These are phyloP conservation scores for Myriosclerotinia duriaeana DNA, from an alignment of 2,329 filamentous ascomycete species.

Conservation along the genomic window DNA sequence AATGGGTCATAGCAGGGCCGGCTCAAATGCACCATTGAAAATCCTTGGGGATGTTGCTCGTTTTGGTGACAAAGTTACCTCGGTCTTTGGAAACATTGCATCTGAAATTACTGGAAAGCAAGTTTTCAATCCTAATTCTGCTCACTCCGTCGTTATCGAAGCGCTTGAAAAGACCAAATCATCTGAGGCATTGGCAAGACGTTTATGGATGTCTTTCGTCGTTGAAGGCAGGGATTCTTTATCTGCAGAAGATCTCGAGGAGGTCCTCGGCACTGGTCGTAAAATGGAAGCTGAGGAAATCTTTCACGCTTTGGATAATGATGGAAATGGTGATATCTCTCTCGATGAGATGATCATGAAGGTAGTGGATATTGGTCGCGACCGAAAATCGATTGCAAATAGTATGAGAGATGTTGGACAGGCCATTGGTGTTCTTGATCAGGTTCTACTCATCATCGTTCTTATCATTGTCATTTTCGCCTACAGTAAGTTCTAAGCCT, in stretches of 20 bases:
- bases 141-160: conserved; percentile 85
- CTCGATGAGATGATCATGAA: conserved; percentile 84
- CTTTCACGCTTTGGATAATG: conserved; percentile 77
- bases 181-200: conserved; percentile 87
- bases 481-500: conserved; percentile 58
- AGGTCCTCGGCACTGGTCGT: conserved; percentile 78
- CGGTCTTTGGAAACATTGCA: conserved; percentile 87
- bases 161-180: conserved; percentile 81
- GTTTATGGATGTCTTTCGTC: conserved; percentile 98
- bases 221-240: conserved; percentile 82
- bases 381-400: conserved; percentile 82
- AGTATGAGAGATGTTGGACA: conserved; percentile 98
- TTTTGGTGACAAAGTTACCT: conserved; percentile 89
- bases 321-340: conserved; percentile 90
- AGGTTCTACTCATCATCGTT: conserved; percentile 78
- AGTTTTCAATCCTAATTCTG: conserved; percentile 87
- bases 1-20: conserved; percentile 49
- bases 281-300: conserved; percentile 80
- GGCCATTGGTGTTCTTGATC: conserved; percentile 87
- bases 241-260: conserved; percentile 75
- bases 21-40: conserved; percentile 73
- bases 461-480: conserved; percentile 79
- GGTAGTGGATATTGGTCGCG: conserved; percentile 77
- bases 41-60: conserved; percentile 73
- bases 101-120: conserved; percentile 94